A percentile compares a stretch with the other conserved stretches of the same genome.
phyloP scores from a whole-genome alignment of 257 asterid genomes.

The Paulownia fortunei region DNA sequence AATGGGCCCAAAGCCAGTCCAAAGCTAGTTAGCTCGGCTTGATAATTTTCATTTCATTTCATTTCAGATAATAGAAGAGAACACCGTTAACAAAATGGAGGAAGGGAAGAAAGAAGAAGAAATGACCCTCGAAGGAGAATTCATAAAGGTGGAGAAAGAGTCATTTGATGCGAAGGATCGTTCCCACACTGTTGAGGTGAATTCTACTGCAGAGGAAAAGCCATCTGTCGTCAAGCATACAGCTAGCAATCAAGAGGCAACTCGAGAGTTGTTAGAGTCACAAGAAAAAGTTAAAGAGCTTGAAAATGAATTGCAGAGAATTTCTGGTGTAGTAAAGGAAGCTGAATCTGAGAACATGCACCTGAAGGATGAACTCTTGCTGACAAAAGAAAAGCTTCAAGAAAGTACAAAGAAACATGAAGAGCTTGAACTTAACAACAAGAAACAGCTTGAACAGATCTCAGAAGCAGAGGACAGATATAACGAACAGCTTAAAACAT shows the following conservation, averaged over 20 bases:
- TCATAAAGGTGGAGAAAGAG: slow-evolving; percentile 88
- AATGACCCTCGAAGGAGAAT: slow-evolving; percentile 68
- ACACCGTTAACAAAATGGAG: slow-evolving; percentile 21
- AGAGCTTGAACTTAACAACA: slow-evolving; percentile 61
- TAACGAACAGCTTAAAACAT: slow-evolving; percentile 55
- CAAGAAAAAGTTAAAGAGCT: slow-evolving; percentile 76
- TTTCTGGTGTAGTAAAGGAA: slow-evolving; percentile 58
- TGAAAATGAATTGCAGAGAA: slow-evolving; percentile 62
- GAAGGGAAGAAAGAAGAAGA: slow-evolving; percentile 70
- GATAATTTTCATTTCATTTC: not conserved
- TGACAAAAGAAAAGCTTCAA: slow-evolving; percentile 53
- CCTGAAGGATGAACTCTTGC: slow-evolving; percentile 65
- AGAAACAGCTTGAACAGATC: slow-evolving; percentile 57
- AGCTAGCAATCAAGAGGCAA: slow-evolving; percentile 35
- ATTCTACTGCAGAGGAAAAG: slow-evolving; percentile 31
- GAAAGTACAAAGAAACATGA: slow-evolving; percentile 50
- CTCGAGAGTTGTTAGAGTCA: slow-evolving; percentile 71
- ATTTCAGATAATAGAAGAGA: slow-evolving; percentile 46
- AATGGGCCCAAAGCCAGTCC: not conserved
- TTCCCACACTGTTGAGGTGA: slow-evolving; percentile 30
- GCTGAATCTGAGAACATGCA: slow-evolving; percentile 62
- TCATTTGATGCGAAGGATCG: slow-evolving; percentile 47
- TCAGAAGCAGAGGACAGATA: slow-evolving; percentile 61
- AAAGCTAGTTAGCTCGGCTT: not conserved
- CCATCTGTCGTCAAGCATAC: slow-evolving; percentile 31